Evolutionary conservation across 1,284 basidiomycete species (phyloP), one percentile per base, ranked within the genome.

Genomic region (Marasmius tenuissimus): DNA sequence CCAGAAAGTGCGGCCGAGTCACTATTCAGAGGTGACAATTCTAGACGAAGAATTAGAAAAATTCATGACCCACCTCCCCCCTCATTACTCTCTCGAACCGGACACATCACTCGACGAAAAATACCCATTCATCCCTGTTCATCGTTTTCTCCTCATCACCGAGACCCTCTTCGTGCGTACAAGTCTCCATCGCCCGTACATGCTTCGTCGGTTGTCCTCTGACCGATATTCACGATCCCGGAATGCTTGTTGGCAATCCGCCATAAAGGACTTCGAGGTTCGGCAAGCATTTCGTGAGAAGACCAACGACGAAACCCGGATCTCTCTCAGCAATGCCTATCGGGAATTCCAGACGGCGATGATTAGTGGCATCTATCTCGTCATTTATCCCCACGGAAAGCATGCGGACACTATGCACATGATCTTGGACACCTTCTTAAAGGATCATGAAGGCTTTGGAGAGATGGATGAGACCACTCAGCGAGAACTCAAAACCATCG

Each of bases 1-100:
- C 76, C 96, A 98, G 74, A 92, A 94, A 76, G 88, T 97, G 20
- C 85, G 89, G 60, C 85, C 84, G 57, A 91, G 89, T 57, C 91
- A 93, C 69, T 97, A 97, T 72, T 85, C 88, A 12, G 94, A 97
- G 69, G 93, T 96, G 42, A 75, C 93, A 48, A 78, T 82, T 1
- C 81, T 98, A 54, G 96, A 98, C 70, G 91, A 94, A 47, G 94
- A 97, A 65, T 77, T 98, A 16, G 80, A 94, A 61, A 85, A 84
- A 67, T 96, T 95, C 72, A 86, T 92, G 63, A 80, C 84, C 52
- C 78, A 79, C 59, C 80, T 97, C 20, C 95, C 95, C 7, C 88
- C 91, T 20, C 88, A 92, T 70, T 94, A 86, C 70, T 76, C 87
- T 9, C 74, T 95, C 69, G 82, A 90, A 47, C 89, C 94, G 1